These are phyloP conservation scores for Backusella luteola DNA, from an alignment of 192 early-diverging fungal genomes.

Conservation along the genomic window DNA sequence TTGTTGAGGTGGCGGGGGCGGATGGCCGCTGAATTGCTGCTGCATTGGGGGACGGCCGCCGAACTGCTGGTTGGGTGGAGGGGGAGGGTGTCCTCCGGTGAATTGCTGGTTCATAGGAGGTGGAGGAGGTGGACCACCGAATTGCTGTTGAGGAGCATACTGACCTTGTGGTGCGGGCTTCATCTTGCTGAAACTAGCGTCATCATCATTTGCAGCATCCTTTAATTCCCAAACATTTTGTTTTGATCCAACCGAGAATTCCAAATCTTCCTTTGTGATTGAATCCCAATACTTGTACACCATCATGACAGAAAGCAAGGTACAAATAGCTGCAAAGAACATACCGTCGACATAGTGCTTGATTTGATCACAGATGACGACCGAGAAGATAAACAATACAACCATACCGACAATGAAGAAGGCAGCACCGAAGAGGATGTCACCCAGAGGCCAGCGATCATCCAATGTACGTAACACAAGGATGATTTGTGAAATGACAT, in stretches of 20 bases:
- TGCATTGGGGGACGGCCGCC: background rate
- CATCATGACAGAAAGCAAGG: slow-evolving; percentile 87
- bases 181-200: background rate
- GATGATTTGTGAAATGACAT: slow-evolving; percentile 80
- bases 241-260: slow-evolving; percentile 84
- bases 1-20: background rate
- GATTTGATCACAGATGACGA: slow-evolving; percentile 68
- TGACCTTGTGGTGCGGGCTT: background rate
- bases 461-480: slow-evolving; percentile 82
- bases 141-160: background rate
- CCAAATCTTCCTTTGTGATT: slow-evolving; percentile 90
- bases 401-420: slow-evolving; percentile 80
- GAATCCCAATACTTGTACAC: slow-evolving; percentile 95
- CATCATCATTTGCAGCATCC: slow-evolving; percentile 46
- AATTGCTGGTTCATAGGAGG: background rate
- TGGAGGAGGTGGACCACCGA: slow-evolving; percentile 7
- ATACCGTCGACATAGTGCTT: slow-evolving; percentile 91
- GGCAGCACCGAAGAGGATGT: slow-evolving; percentile 73
- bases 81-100: background rate
- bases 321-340: slow-evolving; percentile 83
- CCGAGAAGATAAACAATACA: slow-evolving; percentile 66
- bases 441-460: slow-evolving; percentile 85
- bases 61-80: slow-evolving; percentile 3
- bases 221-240: slow-evolving; percentile 83
- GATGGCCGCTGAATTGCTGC: background rate